phyloP scores from a whole-genome alignment of 768 basidiomycete genomes.

The Lactarius psammicola region DNA sequence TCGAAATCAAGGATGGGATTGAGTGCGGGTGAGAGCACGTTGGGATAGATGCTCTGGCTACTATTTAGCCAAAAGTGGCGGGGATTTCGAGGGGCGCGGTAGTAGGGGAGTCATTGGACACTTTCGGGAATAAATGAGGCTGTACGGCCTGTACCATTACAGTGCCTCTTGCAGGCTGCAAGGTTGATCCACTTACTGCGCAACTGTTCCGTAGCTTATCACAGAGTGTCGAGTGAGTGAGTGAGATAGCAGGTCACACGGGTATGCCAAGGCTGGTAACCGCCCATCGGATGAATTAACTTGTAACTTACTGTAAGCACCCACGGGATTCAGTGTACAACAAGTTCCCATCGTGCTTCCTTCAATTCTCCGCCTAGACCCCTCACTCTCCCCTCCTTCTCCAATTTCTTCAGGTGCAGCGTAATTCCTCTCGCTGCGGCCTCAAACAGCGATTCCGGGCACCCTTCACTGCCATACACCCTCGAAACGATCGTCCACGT shows the following conservation, averaged over 20 bases:
- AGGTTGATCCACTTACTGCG: background rate
- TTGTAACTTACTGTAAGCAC: background rate
- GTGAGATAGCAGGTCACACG: background rate
- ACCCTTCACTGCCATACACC: constrained; percentile 71
- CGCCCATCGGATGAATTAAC: background rate
- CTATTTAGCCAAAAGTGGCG: background rate
- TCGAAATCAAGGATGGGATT: background rate
- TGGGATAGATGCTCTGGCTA: background rate
- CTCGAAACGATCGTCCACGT: constrained; percentile 62
- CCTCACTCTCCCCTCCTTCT: constrained; percentile 58
- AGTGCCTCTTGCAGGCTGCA: background rate
- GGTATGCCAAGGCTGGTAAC: background rate
- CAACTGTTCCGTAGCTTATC: background rate
- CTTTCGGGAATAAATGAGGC: background rate
- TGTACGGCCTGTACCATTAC: background rate
- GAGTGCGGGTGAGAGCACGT: background rate
- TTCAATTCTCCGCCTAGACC: constrained; percentile 51
- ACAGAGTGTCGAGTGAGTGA: background rate
- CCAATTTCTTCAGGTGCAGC: constrained; percentile 72
- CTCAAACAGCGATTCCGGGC: constrained; percentile 68
- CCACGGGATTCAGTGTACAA: constrained; percentile 14
- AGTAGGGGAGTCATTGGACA: constrained; percentile 1
- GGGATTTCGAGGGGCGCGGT: background rate
- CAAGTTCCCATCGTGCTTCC: constrained; percentile 48
- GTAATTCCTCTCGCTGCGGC: constrained; percentile 68